phyloP scores from a whole-genome alignment of 139 green algal genomes.

The Auxenochlorella protothecoides region DNA sequence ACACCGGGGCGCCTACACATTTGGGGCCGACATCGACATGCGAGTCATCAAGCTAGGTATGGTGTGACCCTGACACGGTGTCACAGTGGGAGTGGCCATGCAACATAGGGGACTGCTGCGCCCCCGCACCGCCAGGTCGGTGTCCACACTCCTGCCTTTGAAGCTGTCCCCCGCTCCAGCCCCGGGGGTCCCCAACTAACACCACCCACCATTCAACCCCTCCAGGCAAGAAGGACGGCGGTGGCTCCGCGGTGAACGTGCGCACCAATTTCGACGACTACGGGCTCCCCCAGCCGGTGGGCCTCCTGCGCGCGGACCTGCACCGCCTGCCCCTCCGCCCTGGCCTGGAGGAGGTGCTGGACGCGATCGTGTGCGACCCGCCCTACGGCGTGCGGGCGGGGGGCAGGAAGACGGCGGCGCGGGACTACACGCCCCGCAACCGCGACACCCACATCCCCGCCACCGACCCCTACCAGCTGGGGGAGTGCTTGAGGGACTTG shows the following conservation, averaged over 20 bases:
- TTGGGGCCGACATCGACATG: slow-evolving; percentile 80
- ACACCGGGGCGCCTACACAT: slow-evolving; percentile 45
- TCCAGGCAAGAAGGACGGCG: slow-evolving; percentile 35
- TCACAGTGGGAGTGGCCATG: too few relatives aligned
- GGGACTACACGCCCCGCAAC: slow-evolving; percentile 29
- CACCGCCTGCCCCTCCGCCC: slow-evolving; percentile 53
- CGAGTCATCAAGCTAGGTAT: slow-evolving; percentile 37
- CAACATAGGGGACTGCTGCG: too few relatives aligned
- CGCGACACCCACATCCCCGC: slow-evolving; percentile 51
- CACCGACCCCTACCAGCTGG: slow-evolving; percentile 71
- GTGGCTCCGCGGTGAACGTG: slow-evolving; percentile 37
- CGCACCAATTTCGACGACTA: slow-evolving; percentile 80
- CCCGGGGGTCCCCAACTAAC: not conserved
- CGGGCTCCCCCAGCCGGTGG: slow-evolving; percentile 46
- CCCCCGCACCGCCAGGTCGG: too few relatives aligned
- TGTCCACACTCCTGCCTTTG: too few relatives aligned
- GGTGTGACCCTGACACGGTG: too few relatives aligned
- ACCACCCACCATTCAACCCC: not conserved
- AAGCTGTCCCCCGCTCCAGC: too few relatives aligned
- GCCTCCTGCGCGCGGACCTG: slow-evolving; percentile 66
- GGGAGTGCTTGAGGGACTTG: slow-evolving; percentile 86
- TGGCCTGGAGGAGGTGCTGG: slow-evolving; percentile 46
- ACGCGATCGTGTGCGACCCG: slow-evolving; percentile 83
- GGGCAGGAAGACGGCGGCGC: slow-evolving; percentile 58
- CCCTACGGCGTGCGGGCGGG: slow-evolving; percentile 92